Evolutionary conservation across 2,329 filamentous ascomycete genomes (phyloP).

Genomic region (Nigrospora osmanthi): DNA sequence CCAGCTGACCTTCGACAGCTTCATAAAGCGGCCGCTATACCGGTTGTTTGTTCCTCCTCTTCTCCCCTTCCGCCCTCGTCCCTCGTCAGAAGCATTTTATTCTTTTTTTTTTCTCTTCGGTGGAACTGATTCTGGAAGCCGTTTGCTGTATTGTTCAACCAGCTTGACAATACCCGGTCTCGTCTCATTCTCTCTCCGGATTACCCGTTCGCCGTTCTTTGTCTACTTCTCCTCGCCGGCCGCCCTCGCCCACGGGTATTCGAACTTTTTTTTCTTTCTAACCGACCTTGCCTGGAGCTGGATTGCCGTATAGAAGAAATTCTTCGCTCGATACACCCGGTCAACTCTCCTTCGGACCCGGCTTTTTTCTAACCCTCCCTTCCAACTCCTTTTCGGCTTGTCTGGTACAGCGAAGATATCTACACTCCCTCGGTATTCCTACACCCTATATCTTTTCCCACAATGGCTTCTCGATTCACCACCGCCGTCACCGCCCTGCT

Average conservation of each 20-base stretch:
- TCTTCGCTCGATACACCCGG: neutral
- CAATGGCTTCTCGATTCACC: constrained; percentile 19
- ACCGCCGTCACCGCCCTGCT: constrained; percentile 14
- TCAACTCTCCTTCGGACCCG: neutral
- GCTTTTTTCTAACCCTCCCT: neutral
- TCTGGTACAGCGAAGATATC: constrained; percentile 15
- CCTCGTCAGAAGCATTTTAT: constrained; percentile 2
- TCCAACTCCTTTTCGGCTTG: constrained; percentile 8
- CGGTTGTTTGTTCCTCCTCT: neutral
- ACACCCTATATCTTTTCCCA: constrained; percentile 8
- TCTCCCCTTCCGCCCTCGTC: neutral
- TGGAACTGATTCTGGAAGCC: constrained; percentile 1
- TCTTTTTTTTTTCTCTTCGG: constrained; percentile 1
- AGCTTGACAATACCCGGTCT: neutral
- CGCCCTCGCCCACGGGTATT: no score
- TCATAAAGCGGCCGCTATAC: neutral
- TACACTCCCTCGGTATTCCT: neutral
- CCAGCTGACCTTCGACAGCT: no score
- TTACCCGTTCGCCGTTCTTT: neutral
- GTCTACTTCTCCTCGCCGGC: neutral
- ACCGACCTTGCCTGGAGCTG: neutral
- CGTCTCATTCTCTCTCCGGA: neutral
- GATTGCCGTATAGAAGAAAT: neutral
- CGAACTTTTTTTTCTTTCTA: no score
- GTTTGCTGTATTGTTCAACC: neutral